Evolutionary conservation across 1,284 basidiomycete species (phyloP).

Genomic region (Kalmanozyma brasiliensis): DNA sequence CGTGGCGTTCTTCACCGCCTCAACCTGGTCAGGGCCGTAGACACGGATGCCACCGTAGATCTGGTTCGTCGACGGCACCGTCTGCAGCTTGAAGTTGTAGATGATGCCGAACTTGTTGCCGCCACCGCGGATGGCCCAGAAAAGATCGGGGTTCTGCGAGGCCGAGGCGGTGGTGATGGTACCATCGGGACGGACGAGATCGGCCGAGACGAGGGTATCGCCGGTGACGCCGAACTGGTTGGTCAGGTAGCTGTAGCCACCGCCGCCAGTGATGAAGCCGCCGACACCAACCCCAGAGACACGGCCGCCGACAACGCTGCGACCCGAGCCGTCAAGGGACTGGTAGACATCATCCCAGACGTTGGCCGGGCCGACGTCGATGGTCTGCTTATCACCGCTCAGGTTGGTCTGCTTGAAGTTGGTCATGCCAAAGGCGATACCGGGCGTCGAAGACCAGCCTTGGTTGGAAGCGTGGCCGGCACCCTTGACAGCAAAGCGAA

Average conservation of each 20-base stretch:
- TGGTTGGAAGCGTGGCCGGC: constrained; percentile 55
- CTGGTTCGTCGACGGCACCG: constrained; percentile 45
- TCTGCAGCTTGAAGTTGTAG: constrained; percentile 50
- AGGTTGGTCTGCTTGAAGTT: constrained; percentile 50
- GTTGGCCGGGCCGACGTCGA: constrained; percentile 53
- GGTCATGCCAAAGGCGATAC: constrained; percentile 49
- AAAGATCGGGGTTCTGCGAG: constrained; percentile 47
- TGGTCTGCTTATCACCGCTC: constrained; percentile 40
- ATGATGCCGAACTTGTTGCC: constrained; percentile 55
- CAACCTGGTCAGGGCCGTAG: constrained; percentile 49
- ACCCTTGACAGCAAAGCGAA: constrained; percentile 47
- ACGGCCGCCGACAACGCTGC: constrained; percentile 50
- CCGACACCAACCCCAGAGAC: constrained; percentile 56
- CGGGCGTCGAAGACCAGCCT: constrained; percentile 54
- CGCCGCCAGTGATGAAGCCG: constrained; percentile 53
- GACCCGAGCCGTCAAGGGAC: constrained; percentile 30
- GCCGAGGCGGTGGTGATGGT: constrained; percentile 40
- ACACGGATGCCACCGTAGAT: constrained; percentile 51
- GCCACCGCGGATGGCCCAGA: constrained; percentile 53
- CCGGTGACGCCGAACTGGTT: constrained; percentile 53
- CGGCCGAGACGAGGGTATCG: constrained; percentile 47
- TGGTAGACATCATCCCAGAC: constrained; percentile 57
- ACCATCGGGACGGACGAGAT: constrained; percentile 52
- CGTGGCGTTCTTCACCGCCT: constrained; percentile 41
- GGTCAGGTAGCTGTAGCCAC: constrained; percentile 53